phyloP scores from a whole-genome alignment of 2,329 filamentous ascomycete genomes.

The Colletotrichum tanaceti region DNA sequence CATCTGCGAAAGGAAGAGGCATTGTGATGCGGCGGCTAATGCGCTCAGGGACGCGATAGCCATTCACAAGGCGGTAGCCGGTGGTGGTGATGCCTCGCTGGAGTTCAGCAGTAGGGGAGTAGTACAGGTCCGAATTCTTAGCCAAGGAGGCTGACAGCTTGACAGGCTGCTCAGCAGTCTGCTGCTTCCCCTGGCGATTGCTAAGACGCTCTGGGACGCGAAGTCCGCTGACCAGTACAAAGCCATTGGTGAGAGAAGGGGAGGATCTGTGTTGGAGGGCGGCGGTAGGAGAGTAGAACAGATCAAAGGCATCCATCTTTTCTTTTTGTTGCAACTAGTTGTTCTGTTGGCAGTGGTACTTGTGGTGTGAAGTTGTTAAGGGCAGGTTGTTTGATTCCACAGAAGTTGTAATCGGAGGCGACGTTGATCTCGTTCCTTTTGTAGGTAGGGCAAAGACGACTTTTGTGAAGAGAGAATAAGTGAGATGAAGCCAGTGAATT shows the following conservation, averaged over 20 bases:
- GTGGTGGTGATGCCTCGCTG: background rate
- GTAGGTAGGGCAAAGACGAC: too few species aligned
- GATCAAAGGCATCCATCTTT: background rate
- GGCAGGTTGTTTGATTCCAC: background rate
- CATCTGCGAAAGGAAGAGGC: background rate
- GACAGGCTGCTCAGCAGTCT: background rate
- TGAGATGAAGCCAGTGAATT: background rate
- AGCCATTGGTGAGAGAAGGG: background rate
- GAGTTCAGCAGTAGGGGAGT: background rate
- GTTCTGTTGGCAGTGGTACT: too few species aligned
- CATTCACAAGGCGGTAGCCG: background rate
- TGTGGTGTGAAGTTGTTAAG: background rate
- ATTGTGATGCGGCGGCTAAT: background rate
- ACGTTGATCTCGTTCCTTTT: too few species aligned
- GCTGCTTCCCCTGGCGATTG: background rate
- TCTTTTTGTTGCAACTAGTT: background rate
- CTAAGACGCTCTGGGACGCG: background rate
- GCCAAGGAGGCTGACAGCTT: background rate
- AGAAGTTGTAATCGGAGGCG: too few species aligned
- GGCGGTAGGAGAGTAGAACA: conserved; percentile 10
- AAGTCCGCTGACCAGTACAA: background rate
- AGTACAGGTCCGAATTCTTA: background rate
- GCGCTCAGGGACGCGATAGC: background rate
- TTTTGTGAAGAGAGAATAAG: accelerated
- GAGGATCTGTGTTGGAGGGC: background rate